Evolutionary conservation across 768 basidiomycete genomes (phyloP).

Genomic region (Leucocoprinus leucothites): DNA sequence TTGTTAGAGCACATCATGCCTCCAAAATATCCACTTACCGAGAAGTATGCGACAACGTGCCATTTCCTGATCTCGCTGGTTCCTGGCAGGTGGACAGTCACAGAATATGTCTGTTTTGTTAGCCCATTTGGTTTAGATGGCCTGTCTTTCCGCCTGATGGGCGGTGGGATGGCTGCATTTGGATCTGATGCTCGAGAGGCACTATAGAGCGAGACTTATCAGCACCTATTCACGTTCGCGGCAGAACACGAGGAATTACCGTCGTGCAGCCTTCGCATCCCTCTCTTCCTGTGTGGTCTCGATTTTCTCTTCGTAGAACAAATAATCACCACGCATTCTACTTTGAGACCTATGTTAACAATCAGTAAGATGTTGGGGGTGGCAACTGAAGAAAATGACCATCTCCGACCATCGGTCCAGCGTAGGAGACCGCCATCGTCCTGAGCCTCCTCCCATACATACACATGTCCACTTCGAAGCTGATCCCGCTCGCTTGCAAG

Average conservation of each 20-base stretch:
- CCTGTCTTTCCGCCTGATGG: constrained; percentile 69
- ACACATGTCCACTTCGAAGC: constrained; percentile 69
- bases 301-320: constrained; percentile 83
- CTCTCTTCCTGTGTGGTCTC: constrained; percentile 78
- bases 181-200: constrained; percentile 62
- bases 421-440: constrained; percentile 66
- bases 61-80: constrained; percentile 62
- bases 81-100: constrained; percentile 64
- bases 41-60: constrained; percentile 84
- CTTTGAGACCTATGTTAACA: constrained; percentile 67
- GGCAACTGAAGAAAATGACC: constrained; percentile 34
- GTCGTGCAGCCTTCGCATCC: constrained; percentile 74
- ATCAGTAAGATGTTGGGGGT: background rate
- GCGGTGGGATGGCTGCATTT: constrained; percentile 51
- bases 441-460: constrained; percentile 85
- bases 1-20: constrained; percentile 10
- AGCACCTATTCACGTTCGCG: constrained; percentile 6
- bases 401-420: constrained; percentile 82
- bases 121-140: constrained; percentile 79
- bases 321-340: constrained; percentile 77
- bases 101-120: constrained; percentile 84
- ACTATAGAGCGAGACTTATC: constrained; percentile 28
- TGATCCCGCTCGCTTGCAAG: constrained; percentile 67
- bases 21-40: constrained; percentile 38
- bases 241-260: constrained; percentile 37